These are phyloP conservation scores for Diaporthe eres DNA, from an alignment of 2,329 filamentous ascomycete species.

Conservation along the genomic window DNA sequence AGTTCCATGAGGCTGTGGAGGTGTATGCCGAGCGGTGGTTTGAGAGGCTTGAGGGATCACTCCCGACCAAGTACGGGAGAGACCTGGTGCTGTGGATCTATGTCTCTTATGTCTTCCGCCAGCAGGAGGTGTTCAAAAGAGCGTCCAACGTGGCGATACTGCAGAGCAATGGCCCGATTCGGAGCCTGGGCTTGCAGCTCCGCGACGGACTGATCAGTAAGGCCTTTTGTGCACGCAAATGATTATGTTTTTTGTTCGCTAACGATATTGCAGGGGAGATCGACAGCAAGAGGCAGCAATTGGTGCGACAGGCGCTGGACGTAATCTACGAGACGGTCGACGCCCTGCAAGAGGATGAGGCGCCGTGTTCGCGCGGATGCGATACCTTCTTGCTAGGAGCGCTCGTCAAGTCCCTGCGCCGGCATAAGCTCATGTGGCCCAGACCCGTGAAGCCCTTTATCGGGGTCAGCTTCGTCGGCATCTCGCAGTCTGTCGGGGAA, in stretches of 20 bases:
- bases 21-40: conserved; percentile 59
- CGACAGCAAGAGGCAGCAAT: conserved; percentile 47
- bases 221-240: background rate
- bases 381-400: conserved; percentile 49
- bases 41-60: conserved; percentile 40
- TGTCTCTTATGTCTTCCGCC: conserved; percentile 50
- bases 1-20: conserved; percentile 58
- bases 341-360: conserved; percentile 41
- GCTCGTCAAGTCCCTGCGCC: conserved; percentile 49
- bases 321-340: conserved; percentile 46
- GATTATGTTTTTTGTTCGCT: background rate
- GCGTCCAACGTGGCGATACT: conserved; percentile 47
- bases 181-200: conserved; percentile 48
- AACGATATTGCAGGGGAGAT: conserved; percentile 45
- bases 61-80: conserved; percentile 42
- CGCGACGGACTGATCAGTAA: conserved; percentile 49
- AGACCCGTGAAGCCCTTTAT: conserved; percentile 46
- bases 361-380: conserved; percentile 44
- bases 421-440: conserved; percentile 47
- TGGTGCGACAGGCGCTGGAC: conserved; percentile 45
- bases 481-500: conserved; percentile 45
- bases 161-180: conserved; percentile 46
- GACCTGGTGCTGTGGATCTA: conserved; percentile 51
- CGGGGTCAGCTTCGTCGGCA: conserved; percentile 46
- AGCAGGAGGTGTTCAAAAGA: conserved; percentile 46